phyloP scores from a whole-genome alignment of 768 basidiomycete species.

The Trametes meyenii region DNA sequence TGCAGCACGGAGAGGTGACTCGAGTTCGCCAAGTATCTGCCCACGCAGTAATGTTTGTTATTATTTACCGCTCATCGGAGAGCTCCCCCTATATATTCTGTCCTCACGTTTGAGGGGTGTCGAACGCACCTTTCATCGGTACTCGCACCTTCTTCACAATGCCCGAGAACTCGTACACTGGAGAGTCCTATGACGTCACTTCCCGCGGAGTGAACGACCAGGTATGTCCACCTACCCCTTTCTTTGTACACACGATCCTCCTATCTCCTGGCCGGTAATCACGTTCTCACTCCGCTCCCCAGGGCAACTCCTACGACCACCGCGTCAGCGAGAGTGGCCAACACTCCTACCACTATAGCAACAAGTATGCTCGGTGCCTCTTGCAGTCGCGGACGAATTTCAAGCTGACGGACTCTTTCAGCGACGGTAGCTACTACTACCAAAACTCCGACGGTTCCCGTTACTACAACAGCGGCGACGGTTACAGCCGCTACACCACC shows the following conservation, averaged over 20 bases:
- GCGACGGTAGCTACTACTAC: conserved; percentile 66
- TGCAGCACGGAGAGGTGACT: too few relatives aligned
- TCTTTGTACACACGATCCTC: too few relatives aligned
- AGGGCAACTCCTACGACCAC: conserved; percentile 67
- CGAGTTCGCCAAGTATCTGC: too few relatives aligned
- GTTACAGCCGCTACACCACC: conserved; percentile 53
- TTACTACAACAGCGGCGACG: conserved; percentile 56
- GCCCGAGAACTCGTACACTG: conserved; percentile 20
- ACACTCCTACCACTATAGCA: conserved; percentile 64
- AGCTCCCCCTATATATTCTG: background rate
- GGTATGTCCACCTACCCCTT: conserved; percentile 39
- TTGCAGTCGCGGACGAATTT: background rate
- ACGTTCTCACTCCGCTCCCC: background rate
- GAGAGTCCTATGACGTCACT: conserved; percentile 26
- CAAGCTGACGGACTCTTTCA: conserved; percentile 19
- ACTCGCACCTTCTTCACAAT: conserved; percentile 17
- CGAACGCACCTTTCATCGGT: background rate
- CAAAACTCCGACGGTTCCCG: conserved; percentile 59
- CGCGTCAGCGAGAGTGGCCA: conserved; percentile 49
- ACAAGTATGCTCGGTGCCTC: conserved; percentile 40
- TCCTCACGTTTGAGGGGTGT: background rate
- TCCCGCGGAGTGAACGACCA: conserved; percentile 50
- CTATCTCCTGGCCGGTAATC: background rate
- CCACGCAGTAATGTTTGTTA: too few relatives aligned
- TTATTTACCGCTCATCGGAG: background rate